These are phyloP conservation scores for Coniochaeta pulveracea DNA, from an alignment of 2,329 filamentous ascomycete species.

Conservation along the genomic window DNA sequence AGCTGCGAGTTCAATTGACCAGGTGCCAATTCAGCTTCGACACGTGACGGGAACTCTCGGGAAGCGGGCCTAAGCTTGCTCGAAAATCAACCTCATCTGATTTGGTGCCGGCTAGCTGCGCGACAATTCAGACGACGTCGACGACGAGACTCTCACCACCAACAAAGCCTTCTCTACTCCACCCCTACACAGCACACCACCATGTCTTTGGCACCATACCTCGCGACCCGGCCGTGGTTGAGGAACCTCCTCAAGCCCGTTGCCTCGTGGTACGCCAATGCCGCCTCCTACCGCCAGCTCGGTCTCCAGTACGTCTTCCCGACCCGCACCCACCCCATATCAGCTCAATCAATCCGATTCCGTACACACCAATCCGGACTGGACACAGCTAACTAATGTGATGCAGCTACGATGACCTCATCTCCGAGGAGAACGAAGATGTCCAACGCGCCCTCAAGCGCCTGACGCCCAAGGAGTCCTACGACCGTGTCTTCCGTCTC, in stretches of 20 bases:
- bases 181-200: slow-evolving; percentile 8
- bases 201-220: slow-evolving; percentile 50
- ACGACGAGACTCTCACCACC: slow-evolving; percentile 10
- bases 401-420: slow-evolving; percentile 80
- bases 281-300: slow-evolving; percentile 85
- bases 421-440: slow-evolving; percentile 81
- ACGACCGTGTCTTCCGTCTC: slow-evolving; percentile 96
- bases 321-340: not conserved
- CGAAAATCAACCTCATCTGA: slow-evolving; percentile 8
- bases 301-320: slow-evolving; percentile 60
- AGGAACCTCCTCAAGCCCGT: slow-evolving; percentile 67
- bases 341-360: slow-evolving; percentile 1
- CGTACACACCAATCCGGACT: not conserved
- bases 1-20: not conserved
- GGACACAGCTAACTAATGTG: slow-evolving; percentile 1
- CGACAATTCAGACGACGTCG: slow-evolving; percentile 13
- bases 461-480: slow-evolving; percentile 78
- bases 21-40: too few relatives aligned
- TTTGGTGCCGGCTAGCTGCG: slow-evolving; percentile 7
- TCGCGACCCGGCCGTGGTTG: slow-evolving; percentile 74
- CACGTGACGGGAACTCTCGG: slow-evolving; percentile 3
- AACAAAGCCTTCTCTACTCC: slow-evolving; percentile 8
- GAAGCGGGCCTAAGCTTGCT: slow-evolving; percentile 3
- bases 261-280: slow-evolving; percentile 79
- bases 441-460: slow-evolving; percentile 85